These are phyloP conservation scores for Daldinia sp. DNA, from an alignment of 2,329 filamentous ascomycete genomes.

Conservation along the genomic window DNA sequence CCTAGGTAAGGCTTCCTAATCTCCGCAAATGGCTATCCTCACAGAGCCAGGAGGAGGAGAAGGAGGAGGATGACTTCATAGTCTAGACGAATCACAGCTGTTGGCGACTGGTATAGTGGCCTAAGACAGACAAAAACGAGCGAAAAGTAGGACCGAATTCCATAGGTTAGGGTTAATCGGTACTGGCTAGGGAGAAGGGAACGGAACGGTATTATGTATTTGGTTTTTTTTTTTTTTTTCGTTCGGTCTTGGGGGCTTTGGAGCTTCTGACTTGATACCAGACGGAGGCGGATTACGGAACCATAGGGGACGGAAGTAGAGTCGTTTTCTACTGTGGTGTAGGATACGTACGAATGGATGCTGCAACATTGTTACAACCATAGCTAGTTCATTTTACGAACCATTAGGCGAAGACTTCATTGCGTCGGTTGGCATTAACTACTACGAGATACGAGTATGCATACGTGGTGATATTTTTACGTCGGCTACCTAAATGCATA, in stretches of 20 bases:
- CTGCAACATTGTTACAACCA: not conserved
- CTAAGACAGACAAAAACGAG: no score
- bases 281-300: not conserved
- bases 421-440: not conserved
- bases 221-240: conserved; percentile 1
- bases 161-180: not conserved
- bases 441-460: not conserved
- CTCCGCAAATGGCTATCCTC: not conserved
- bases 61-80: not conserved
- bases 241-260: not conserved
- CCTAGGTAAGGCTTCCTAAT: not conserved
- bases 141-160: not conserved
- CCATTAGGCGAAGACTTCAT: not conserved
- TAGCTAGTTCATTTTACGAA: not conserved
- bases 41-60: not conserved
- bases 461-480: not conserved
- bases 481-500: not conserved
- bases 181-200: not conserved
- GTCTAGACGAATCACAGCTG: no score
- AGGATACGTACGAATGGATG: conserved; percentile 28
- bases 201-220: not conserved
- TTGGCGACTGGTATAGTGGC: no score
- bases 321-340: not conserved
- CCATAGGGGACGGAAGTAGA: not conserved
- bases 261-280: conserved; percentile 11